phyloP scores from a whole-genome alignment of 768 basidiomycete genomes.

The Tulasnella sp. region DNA sequence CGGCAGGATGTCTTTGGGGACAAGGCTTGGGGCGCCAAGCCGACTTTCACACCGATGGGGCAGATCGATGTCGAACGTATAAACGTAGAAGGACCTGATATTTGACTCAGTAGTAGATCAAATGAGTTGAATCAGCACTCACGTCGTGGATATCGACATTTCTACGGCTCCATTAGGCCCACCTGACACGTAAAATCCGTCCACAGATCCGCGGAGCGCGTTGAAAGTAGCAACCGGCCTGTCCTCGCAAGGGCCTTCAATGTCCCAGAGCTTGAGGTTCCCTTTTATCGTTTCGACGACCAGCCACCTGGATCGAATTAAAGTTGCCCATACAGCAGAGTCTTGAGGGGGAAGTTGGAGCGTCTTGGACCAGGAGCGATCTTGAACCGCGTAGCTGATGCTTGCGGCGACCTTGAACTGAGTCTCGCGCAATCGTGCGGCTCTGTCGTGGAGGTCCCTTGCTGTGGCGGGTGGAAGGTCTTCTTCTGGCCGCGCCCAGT shows the following conservation, averaged over 20 bases:
- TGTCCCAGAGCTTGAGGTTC: neutral
- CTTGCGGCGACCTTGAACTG: neutral
- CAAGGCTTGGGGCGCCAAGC: neutral
- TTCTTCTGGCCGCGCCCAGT: neutral
- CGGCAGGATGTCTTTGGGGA: neutral
- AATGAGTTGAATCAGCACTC: neutral
- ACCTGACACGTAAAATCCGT: neutral
- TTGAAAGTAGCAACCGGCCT: neutral
- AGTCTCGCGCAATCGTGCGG: neutral
- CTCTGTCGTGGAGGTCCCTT: neutral
- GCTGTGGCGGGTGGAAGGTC: neutral
- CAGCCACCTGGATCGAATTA: neutral
- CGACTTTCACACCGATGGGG: neutral
- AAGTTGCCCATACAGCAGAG: neutral
- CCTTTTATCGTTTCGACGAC: neutral
- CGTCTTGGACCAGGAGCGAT: neutral
- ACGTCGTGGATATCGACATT: neutral
- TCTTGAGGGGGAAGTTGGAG: neutral
- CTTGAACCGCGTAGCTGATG: neutral
- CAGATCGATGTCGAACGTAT: neutral
- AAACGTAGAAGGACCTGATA: neutral
- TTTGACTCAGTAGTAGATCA: neutral
- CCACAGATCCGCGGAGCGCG: neutral
- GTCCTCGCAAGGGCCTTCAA: neutral
- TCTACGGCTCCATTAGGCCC: neutral